Conservation (phyloP, 352 stramenopile genomes). For the Pythium biforme region DNA sequence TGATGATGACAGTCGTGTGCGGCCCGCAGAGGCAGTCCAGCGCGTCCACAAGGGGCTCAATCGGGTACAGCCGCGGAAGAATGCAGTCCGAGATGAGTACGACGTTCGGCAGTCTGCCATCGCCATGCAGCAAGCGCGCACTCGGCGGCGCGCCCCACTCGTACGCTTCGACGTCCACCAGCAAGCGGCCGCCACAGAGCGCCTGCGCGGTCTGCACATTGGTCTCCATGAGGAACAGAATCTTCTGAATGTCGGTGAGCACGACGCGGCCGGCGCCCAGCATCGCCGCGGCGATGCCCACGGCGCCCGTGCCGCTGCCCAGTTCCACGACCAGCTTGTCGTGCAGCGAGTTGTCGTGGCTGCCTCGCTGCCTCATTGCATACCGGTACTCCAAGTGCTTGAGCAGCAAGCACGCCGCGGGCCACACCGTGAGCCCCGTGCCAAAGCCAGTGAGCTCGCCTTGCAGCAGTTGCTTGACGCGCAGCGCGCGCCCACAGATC, state of each 20-base stretch:
- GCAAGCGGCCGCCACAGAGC: slow-evolving; percentile 25
- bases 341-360: slow-evolving; percentile 6
- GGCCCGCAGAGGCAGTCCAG: slow-evolving; percentile 65
- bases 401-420: slow-evolving; percentile 73
- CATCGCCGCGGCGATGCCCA: slow-evolving; percentile 87
- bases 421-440: slow-evolving; percentile 81
- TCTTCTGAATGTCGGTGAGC: slow-evolving; percentile 88
- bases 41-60: slow-evolving; percentile 91
- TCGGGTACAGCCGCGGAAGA: slow-evolving; percentile 94
- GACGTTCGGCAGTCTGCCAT: slow-evolving; percentile 50
- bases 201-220: slow-evolving; percentile 71
- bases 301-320: slow-evolving; percentile 89
- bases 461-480: slow-evolving; percentile 73
- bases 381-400: slow-evolving; percentile 77
- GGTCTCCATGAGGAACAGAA: slow-evolving; percentile 87
- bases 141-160: slow-evolving; percentile 81
- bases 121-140: slow-evolving; percentile 28
- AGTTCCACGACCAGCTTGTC: slow-evolving; percentile 86
- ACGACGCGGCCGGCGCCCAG: slow-evolving; percentile 81
- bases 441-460: slow-evolving; percentile 81
- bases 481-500: slow-evolving; percentile 40
- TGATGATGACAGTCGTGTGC: slow-evolving; percentile 72
- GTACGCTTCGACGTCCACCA: slow-evolving; percentile 80
- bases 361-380: background rate
- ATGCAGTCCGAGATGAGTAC: slow-evolving; percentile 95